Evolutionary conservation across 202 grass and related monocot genomes (phyloP), one percentile per base, ranked within the genome.

Genomic region (Elaeis oleifera): DNA sequence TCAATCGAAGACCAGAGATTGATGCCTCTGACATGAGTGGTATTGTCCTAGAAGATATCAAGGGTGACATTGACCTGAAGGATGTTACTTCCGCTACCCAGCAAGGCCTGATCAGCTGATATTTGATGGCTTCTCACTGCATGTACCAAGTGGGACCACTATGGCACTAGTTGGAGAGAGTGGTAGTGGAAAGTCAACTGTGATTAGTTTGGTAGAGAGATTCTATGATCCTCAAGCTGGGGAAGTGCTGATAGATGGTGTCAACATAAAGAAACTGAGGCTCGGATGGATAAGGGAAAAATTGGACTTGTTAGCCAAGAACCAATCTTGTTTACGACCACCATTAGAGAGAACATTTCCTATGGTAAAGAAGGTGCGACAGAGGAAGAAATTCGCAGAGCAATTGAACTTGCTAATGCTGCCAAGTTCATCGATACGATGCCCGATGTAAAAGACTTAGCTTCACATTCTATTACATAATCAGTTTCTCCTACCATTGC

Each of bases 101-200:
- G 79, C 81, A 28, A 75, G 85, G 68, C 85, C 81, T 53, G 63
- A 80, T n/a, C 84, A 89, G 48, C 54, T 69, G 56, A 85, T 95
- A 66, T 95, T 95, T 58, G 61, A 72, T 68, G 78, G 77, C 58
- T 95, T 95, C 72, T 89, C 89, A 50, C 78, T 95, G 68, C 52
- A 56, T 31, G 80, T 91, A 54, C 77, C 74, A 52, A 74, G 56
- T 68, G 85, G 89, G 53, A 89, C 66, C 14, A 89, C 81, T 19
- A 85, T 95, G 89, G 89, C 89, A 36, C 66, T 95, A 39, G 89
- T 89, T 76, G 89, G 89, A 44, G 79, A 95, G 28, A 95, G 89
- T 5, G 89, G 89, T 25, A 95, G 89, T 3, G 89, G 89, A 2
- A 95, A 95, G 60, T 95, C 85, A 6, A 95, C 84, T 8, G 59